These are phyloP conservation scores for Fraxinus excelsior DNA, from an alignment of 257 asterid species.

Conservation along the genomic window DNA sequence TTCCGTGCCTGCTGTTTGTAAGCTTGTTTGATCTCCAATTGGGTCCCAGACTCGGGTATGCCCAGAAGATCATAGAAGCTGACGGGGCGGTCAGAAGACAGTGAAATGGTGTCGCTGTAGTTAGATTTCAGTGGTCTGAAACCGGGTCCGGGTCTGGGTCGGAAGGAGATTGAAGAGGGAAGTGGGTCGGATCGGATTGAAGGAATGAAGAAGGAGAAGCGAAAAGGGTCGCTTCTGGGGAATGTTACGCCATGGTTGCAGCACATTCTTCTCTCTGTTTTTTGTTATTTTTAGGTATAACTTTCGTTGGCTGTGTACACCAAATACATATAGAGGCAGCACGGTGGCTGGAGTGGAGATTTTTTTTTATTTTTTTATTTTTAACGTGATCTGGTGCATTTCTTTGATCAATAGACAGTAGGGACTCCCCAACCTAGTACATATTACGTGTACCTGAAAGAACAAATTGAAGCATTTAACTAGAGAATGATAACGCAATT, in stretches of 20 bases:
- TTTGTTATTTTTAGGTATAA: not conserved
- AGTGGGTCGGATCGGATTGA: constrained; percentile 26
- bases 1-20: constrained; percentile 82
- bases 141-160: constrained; percentile 24
- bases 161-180: constrained; percentile 33
- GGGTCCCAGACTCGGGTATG: constrained; percentile 58
- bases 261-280: not conserved
- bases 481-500: too few relatives aligned
- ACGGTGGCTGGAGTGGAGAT: too few relatives aligned
- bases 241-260: constrained; percentile 17
- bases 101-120: constrained; percentile 19
- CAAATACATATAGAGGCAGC: not conserved
- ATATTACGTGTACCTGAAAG: too few relatives aligned
- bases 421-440: too few relatives aligned
- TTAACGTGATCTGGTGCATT: too few relatives aligned
- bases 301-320: not conserved
- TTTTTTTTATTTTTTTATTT: too few relatives aligned
- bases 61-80: constrained; percentile 79
- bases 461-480: too few relatives aligned
- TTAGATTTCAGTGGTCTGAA: constrained; percentile 29
- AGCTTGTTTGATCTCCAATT: constrained; percentile 73
- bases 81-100: constrained; percentile 11
- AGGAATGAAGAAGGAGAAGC: constrained; percentile 30
- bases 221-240: constrained; percentile 23
- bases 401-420: too few relatives aligned